phyloP scores from a whole-genome alignment of 495 filamentous ascomycete genomes.

The Pyrenula aspistea region DNA sequence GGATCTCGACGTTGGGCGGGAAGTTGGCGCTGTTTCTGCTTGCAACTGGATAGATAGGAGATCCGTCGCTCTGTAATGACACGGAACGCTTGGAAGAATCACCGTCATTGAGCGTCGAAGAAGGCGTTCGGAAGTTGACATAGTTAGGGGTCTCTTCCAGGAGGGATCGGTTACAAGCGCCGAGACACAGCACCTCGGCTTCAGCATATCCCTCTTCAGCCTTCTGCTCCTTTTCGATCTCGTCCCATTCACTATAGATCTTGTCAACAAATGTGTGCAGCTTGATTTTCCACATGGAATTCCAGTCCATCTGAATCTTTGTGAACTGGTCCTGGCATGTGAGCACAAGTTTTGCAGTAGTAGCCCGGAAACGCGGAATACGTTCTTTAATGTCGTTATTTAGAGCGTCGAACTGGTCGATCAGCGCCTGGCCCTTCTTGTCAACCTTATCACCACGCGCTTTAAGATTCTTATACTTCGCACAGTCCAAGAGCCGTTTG shows the following conservation, averaged over 20 bases:
- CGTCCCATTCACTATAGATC: conserved; percentile 49
- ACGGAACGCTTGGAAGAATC: conserved; percentile 36
- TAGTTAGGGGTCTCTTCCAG: conserved; percentile 38
- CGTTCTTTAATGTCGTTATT: conserved; percentile 90
- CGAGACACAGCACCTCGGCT: conserved; percentile 35
- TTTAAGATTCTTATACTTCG: conserved; percentile 63
- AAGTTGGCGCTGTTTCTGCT: conserved; percentile 11
- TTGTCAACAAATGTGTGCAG: conserved; percentile 60
- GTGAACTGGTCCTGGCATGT: conserved; percentile 72
- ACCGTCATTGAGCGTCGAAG: conserved; percentile 18
- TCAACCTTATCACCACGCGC: conserved; percentile 72
- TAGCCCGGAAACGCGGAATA: conserved; percentile 68
- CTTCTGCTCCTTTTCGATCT: conserved; percentile 60
- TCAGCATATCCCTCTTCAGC: conserved; percentile 54
- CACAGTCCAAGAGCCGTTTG: conserved; percentile 80
- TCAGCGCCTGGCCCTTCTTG: conserved; percentile 67
- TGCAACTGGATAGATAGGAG: conserved; percentile 32
- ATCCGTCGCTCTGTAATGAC: conserved; percentile 52
- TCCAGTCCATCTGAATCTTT: conserved; percentile 71
- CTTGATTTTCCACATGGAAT: conserved; percentile 64
- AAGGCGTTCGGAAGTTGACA: conserved; percentile 43
- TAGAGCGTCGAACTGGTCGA: conserved; percentile 75
- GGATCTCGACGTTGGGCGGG: conserved; percentile 6
- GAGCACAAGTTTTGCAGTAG: conserved; percentile 70
- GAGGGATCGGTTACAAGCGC: conserved; percentile 45